A percentile compares a stretch with the other conserved stretches of the same genome.
Conservation (phyloP, 495 filamentous ascomycete genomes). For the Chaetomium tenue region DNA sequence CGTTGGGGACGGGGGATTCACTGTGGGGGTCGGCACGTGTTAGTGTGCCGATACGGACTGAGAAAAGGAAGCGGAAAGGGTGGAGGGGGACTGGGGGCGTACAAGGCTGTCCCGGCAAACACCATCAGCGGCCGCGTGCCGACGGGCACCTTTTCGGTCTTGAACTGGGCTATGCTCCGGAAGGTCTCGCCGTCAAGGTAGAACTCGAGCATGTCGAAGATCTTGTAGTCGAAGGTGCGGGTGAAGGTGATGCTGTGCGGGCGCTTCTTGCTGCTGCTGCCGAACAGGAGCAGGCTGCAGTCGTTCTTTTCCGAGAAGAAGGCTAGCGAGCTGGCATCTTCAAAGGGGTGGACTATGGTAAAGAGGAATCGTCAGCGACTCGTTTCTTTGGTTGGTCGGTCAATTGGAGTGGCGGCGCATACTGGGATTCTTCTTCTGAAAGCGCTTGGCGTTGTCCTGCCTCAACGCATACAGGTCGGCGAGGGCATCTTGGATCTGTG, state of each 20-base stretch:
- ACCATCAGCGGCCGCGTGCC: conserved; percentile 84
- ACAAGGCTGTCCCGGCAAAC: conserved; percentile 78
- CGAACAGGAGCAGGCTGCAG: conserved; percentile 67
- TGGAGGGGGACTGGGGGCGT: conserved; percentile 10
- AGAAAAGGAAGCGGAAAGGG: not conserved
- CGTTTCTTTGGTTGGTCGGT: not conserved
- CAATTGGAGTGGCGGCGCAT: conserved; percentile 4
- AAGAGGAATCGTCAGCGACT: not conserved
- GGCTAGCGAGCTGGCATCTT: conserved; percentile 78
- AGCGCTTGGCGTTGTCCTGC: conserved; percentile 74
- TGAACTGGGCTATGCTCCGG: conserved; percentile 70
- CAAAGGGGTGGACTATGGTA: conserved; percentile 71
- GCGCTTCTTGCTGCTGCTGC: conserved; percentile 83
- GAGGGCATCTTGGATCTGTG: conserved; percentile 63
- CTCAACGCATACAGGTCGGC: conserved; percentile 80
- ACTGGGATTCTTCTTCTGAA: conserved; percentile 87
- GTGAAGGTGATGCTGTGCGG: conserved; percentile 84
- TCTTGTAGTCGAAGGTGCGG: conserved; percentile 76
- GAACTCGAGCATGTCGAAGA: conserved; percentile 92
- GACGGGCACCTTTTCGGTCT: conserved; percentile 73
- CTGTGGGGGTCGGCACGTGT: conserved; percentile 17
- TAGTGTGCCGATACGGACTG: not conserved
- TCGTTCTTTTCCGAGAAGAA: conserved; percentile 97
- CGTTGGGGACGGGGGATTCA: conserved; percentile 68
- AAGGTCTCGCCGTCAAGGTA: conserved; percentile 67